Percentiles rank a stretch among this genome's conserved stretches.
phyloP scores from a whole-genome alignment of 768 basidiomycete species.

The Mrakia gelida region DNA sequence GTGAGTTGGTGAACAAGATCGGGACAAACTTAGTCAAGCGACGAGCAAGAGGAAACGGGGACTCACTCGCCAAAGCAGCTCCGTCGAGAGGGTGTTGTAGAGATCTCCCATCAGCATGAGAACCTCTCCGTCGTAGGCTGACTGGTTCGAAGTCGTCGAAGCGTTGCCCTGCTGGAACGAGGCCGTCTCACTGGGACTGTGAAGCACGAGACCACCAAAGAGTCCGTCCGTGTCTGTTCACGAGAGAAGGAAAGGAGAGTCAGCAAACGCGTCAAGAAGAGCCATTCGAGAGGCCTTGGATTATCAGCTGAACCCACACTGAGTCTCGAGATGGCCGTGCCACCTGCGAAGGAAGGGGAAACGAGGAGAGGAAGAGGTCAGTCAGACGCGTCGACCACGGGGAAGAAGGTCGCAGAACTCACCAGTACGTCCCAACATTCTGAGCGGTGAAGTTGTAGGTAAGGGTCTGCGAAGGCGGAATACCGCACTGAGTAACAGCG shows the following conservation, averaged over 20 bases:
- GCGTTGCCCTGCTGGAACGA: neutral
- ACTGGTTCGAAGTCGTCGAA: neutral
- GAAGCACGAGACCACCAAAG: conserved; percentile 32
- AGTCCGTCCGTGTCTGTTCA: conserved; percentile 26
- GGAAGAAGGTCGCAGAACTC: neutral
- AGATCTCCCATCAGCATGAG: conserved; percentile 21
- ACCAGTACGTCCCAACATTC: conserved; percentile 29
- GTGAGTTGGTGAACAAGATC: too few species aligned
- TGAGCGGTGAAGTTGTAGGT: conserved; percentile 50
- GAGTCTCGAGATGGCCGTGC: conserved; percentile 23
- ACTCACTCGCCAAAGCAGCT: conserved; percentile 15
- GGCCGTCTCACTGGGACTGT: conserved; percentile 30
- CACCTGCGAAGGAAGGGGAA: conserved; percentile 3
- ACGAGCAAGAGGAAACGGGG: too few species aligned
- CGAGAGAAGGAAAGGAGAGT: too few species aligned
- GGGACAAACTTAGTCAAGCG: too few species aligned
- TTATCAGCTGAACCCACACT: neutral
- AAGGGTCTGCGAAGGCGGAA: conserved; percentile 53
- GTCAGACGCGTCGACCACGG: neutral
- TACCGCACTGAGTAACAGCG: conserved; percentile 54
- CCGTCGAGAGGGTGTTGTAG: conserved; percentile 20
- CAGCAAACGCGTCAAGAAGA: too few species aligned
- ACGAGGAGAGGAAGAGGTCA: neutral
- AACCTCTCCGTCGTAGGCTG: conserved; percentile 13
- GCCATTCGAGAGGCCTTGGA: too few species aligned